A percentile compares a stretch with the other conserved stretches of the same genome.
These are phyloP conservation scores for Onygenales sp. DNA, from an alignment of 2,329 filamentous ascomycete species.

Conservation along the genomic window DNA sequence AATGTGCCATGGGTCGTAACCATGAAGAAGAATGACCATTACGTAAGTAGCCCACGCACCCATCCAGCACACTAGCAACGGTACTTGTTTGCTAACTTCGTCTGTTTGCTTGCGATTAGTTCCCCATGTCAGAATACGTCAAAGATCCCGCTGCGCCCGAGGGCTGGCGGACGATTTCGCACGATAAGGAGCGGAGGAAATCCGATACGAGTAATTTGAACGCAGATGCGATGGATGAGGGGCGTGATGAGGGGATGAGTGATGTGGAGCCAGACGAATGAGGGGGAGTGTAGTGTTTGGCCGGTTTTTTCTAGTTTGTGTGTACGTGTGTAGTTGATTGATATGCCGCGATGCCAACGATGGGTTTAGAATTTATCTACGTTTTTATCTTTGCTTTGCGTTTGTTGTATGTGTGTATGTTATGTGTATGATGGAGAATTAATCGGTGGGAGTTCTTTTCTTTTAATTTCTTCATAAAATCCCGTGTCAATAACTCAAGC, in stretches of 20 bases:
- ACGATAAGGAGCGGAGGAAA: conserved; percentile 32
- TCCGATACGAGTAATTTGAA: conserved; percentile 34
- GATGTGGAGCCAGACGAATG: conserved; percentile 28
- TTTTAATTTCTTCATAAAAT: too few relatives aligned
- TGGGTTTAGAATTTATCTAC: too few relatives aligned
- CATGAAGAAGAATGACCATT: conserved; percentile 99
- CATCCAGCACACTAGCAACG: neutral
- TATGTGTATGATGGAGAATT: too few relatives aligned
- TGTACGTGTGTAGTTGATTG: too few relatives aligned
- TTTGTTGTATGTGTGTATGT: too few relatives aligned
- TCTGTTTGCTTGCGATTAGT: conserved; percentile 25
- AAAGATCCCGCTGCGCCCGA: conserved; percentile 45
- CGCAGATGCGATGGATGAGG: conserved; percentile 39
- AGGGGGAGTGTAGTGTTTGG: neutral
- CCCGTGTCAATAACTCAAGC: too few relatives aligned
- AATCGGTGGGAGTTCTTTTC: too few relatives aligned
- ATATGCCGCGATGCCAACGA: too few relatives aligned
- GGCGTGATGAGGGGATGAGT: conserved; percentile 23
- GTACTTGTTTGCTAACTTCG: neutral
- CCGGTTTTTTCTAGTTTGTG: too few relatives aligned
- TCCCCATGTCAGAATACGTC: conserved; percentile 56
- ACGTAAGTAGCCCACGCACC: conserved; percentile 37
- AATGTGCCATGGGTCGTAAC: conserved; percentile 99
- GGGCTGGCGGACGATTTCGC: conserved; percentile 50
- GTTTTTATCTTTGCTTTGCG: too few relatives aligned